A percentile compares a stretch with the other conserved stretches of the same genome.
Evolutionary conservation across 2,329 filamentous ascomycete species (phyloP).

Genomic region (Chaetomiaceae sp.): DNA sequence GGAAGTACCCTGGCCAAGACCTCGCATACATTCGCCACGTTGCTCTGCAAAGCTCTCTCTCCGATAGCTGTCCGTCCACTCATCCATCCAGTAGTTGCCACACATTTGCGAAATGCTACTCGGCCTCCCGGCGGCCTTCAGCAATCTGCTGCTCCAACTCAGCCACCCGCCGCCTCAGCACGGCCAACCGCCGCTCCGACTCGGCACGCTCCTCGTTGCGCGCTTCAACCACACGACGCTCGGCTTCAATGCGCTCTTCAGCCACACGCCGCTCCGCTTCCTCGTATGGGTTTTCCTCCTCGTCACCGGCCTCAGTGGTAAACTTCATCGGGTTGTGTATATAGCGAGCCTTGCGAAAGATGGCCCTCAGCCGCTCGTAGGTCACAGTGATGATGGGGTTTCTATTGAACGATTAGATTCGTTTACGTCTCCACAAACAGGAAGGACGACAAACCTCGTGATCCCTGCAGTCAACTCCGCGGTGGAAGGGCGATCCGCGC

Average conservation of each 20-base stretch:
- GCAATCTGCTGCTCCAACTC: neutral
- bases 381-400: conserved; percentile 5
- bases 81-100: too few species aligned
- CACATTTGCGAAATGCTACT: neutral
- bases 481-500: neutral
- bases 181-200: neutral
- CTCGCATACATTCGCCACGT: too few species aligned
- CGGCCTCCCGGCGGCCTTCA: neutral
- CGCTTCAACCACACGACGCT: neutral
- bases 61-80: too few species aligned
- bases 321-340: neutral
- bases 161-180: neutral
- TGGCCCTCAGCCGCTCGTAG: conserved; percentile 6
- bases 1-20: too few species aligned
- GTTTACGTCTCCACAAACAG: neutral
- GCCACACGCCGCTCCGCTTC: neutral
- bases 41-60: too few species aligned
- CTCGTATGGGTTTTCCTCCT: neutral
- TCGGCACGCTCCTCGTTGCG: neutral
- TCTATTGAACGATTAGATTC: conserved; percentile 5
- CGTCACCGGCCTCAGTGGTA: neutral
- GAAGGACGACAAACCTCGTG: conserved; percentile 9
- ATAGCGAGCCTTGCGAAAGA: conserved; percentile 4
- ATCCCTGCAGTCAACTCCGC: conserved; percentile 6
- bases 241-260: too few species aligned